These are phyloP conservation scores for Nissolia schottii DNA, from an alignment of 306 rosid species.

Conservation along the genomic window DNA sequence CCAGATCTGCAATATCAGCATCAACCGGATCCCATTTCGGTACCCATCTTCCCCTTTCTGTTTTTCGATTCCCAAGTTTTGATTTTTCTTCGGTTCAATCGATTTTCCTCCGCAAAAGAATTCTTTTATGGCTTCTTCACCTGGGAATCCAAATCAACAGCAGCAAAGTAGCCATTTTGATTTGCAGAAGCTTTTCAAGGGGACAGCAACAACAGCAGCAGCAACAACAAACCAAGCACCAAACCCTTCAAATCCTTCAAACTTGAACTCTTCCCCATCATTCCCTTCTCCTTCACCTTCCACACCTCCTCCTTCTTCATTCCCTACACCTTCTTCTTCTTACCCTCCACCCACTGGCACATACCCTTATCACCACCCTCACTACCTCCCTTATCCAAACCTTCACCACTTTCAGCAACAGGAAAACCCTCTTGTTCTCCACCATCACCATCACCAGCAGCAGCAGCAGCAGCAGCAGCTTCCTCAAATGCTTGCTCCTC, in stretches of 20 bases:
- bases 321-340: constrained; percentile 52
- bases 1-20: constrained; percentile 36
- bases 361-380: constrained; percentile 41
- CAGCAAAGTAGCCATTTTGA: constrained; percentile 37
- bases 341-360: constrained; percentile 70
- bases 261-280: constrained; percentile 46
- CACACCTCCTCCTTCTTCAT: constrained; percentile 39
- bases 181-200: constrained; percentile 50
- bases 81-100: neutral
- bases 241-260: constrained; percentile 17
- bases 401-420: constrained; percentile 18
- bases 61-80: constrained; percentile 15
- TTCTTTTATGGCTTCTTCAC: constrained; percentile 54
- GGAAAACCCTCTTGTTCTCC: constrained; percentile 32
- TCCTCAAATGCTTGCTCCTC: constrained; percentile 41
- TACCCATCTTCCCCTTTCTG: neutral
- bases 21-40: constrained; percentile 21
- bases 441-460: constrained; percentile 2
- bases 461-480: constrained; percentile 3
- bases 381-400: constrained; percentile 38
- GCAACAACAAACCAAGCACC: neutral
- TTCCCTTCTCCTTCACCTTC: constrained; percentile 44
- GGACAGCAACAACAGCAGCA: constrained; percentile 14
- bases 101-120: neutral
- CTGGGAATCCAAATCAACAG: constrained; percentile 45